Percentiles rank a stretch among this genome's conserved stretches.
These are phyloP conservation scores for Talaromyces sp. DNA, from an alignment of 2,329 filamentous ascomycete species.

Conservation along the genomic window DNA sequence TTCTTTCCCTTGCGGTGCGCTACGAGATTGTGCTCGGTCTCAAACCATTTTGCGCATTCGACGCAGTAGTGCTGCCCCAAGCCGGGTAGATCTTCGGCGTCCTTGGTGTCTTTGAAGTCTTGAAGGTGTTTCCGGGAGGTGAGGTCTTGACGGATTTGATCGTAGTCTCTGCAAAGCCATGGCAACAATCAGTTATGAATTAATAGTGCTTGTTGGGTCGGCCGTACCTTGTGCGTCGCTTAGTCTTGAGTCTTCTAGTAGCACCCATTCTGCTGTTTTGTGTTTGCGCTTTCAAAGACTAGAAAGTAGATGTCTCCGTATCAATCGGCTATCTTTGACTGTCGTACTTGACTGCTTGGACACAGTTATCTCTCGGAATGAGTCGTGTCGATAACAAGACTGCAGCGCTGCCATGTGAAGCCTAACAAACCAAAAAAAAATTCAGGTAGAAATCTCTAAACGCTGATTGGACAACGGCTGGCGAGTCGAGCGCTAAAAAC, in stretches of 20 bases:
- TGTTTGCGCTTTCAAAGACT: neutral
- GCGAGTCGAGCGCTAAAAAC: neutral
- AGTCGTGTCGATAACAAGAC: neutral
- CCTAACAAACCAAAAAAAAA: neutral
- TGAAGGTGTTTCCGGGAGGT: conserved; percentile 73
- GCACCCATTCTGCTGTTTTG: conserved; percentile 59
- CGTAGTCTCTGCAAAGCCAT: conserved; percentile 68
- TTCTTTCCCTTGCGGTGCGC: conserved; percentile 82
- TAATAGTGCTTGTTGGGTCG: neutral
- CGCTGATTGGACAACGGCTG: conserved; percentile 22
- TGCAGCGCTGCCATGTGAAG: neutral
- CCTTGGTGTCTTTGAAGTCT: conserved; percentile 74
- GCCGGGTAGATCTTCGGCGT: conserved; percentile 80
- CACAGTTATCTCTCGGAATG: neutral
- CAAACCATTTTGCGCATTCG: conserved; percentile 96
- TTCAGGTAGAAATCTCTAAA: conserved; percentile 16
- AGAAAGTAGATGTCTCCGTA: conserved; percentile 15
- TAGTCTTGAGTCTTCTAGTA: conserved; percentile 66
- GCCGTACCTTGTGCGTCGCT: conserved; percentile 65
- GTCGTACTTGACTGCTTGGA: too few species aligned
- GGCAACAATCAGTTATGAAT: neutral
- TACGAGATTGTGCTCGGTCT: conserved; percentile 71
- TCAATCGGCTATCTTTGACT: neutral
- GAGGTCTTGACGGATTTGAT: conserved; percentile 85
- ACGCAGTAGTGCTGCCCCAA: conserved; percentile 83